A percentile compares a stretch with the other conserved stretches of the same genome.
Conservation (phyloP, 768 basidiomycete species). For the Collybia nuda region DNA sequence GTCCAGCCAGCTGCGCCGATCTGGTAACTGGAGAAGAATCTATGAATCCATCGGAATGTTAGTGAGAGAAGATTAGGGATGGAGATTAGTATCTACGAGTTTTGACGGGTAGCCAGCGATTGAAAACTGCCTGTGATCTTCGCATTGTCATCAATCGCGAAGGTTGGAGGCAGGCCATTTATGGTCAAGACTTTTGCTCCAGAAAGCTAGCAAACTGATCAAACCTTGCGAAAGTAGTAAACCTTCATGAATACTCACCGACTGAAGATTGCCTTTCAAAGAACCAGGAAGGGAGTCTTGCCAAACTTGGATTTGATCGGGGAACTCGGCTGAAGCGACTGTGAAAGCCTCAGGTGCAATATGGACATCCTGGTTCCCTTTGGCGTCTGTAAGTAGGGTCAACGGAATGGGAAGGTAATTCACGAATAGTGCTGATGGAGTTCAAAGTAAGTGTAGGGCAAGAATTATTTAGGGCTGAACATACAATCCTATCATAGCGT, state of each 20-base stretch:
- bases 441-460: not conserved
- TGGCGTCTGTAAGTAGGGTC: constrained; percentile 41
- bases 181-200: constrained; percentile 57
- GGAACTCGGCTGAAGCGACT: constrained; percentile 49
- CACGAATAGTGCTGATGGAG: constrained; percentile 35
- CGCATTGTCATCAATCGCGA: constrained; percentile 52
- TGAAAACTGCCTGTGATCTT: constrained; percentile 52
- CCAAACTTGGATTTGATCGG: constrained; percentile 53
- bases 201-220: constrained; percentile 26
- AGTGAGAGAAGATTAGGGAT: not conserved
- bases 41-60: constrained; percentile 10
- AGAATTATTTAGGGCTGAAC: not conserved
- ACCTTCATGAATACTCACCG: constrained; percentile 25
- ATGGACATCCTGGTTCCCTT: constrained; percentile 46
- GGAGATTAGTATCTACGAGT: constrained; percentile 29
- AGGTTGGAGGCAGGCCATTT: constrained; percentile 49
- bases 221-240: not conserved
- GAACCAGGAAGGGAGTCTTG: constrained; percentile 47
- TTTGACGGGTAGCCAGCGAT: constrained; percentile 49
- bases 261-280: constrained; percentile 45
- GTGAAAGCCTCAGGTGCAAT: constrained; percentile 55
- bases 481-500: constrained; percentile 17
- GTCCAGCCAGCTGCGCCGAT: constrained; percentile 36
- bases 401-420: constrained; percentile 52
- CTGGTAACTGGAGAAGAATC: constrained; percentile 47